Conservation (phyloP, 108 stramenopile species). For the Aurantiochytrium sp. region DNA sequence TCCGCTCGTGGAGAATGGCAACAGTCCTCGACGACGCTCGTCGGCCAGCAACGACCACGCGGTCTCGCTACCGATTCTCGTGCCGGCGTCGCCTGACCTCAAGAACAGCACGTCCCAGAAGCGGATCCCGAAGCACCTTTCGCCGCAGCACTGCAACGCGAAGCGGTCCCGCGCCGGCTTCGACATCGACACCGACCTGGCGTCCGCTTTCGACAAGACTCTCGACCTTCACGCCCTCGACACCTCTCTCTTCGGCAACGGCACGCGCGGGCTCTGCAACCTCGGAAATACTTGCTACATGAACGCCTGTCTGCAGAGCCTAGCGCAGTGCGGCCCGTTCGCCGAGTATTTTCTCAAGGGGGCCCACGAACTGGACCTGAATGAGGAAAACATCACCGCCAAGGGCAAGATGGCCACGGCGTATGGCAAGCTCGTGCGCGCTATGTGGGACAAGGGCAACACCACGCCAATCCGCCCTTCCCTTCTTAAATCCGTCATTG, state of each 20-base stretch:
- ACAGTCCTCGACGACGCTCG: no score
- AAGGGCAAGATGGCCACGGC: slow-evolving; percentile 8
- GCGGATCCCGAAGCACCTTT: neutral
- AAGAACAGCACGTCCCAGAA: neutral
- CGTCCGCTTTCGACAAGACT: neutral
- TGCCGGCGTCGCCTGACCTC: neutral
- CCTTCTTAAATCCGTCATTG: slow-evolving; percentile 77
- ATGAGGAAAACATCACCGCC: neutral
- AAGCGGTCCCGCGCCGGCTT: neutral
- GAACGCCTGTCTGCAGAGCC: slow-evolving; percentile 55
- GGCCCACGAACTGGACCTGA: neutral
- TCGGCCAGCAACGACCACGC: no score
- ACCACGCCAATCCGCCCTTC: neutral
- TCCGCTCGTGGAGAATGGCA: no score
- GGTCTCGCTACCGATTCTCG: neutral
- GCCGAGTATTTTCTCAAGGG: slow-evolving; percentile 41
- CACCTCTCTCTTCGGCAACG: neutral
- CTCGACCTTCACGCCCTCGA: neutral
- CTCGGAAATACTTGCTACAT: slow-evolving; percentile 67
- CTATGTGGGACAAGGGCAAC: neutral
- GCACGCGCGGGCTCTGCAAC: slow-evolving; percentile 41
- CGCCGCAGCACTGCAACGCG: neutral
- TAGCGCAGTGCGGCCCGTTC: slow-evolving; percentile 43
- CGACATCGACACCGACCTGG: neutral
- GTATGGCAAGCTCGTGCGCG: neutral